Evolutionary conservation across 148 eudicot genomes (phyloP).

Genomic region (Pouteria glomerata): DNA sequence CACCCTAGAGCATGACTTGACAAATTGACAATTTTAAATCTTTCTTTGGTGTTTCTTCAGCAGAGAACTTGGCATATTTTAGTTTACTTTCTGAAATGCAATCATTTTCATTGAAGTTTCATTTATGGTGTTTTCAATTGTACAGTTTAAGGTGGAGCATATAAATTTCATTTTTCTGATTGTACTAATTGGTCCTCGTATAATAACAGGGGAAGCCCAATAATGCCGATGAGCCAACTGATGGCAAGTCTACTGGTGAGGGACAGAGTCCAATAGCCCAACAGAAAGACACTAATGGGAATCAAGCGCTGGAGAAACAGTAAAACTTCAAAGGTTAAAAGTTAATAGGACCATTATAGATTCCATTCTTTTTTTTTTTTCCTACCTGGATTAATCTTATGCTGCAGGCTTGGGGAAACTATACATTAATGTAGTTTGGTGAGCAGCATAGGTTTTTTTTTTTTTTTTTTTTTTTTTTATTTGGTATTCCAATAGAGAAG

Average conservation of each 20-base stretch:
- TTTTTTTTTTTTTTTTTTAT: background rate
- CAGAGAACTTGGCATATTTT: too few relatives aligned
- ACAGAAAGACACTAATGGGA: constrained; percentile 29
- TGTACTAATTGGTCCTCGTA: too few relatives aligned
- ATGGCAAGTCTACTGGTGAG: constrained; percentile 28
- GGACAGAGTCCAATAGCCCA: constrained; percentile 18
- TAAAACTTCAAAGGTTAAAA: background rate
- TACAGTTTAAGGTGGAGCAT: background rate
- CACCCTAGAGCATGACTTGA: background rate
- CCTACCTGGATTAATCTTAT: background rate
- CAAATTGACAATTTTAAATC: background rate
- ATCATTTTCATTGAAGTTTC: background rate
- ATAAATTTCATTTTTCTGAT: too few relatives aligned
- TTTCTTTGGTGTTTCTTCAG: too few relatives aligned
- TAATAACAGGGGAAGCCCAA: constrained; percentile 46
- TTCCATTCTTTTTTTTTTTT: background rate
- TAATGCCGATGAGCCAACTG: constrained; percentile 34
- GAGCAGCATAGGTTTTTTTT: background rate
- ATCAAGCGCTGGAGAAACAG: constrained; percentile 30
- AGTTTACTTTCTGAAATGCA: background rate
- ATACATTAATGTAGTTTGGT: background rate
- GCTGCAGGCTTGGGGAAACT: background rate
- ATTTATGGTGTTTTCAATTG: too few relatives aligned
- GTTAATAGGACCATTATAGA: background rate
- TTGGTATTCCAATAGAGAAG: background rate